Evolutionary conservation across 1,284 basidiomycete species (phyloP).

Genomic region (Inonotus obliquus): DNA sequence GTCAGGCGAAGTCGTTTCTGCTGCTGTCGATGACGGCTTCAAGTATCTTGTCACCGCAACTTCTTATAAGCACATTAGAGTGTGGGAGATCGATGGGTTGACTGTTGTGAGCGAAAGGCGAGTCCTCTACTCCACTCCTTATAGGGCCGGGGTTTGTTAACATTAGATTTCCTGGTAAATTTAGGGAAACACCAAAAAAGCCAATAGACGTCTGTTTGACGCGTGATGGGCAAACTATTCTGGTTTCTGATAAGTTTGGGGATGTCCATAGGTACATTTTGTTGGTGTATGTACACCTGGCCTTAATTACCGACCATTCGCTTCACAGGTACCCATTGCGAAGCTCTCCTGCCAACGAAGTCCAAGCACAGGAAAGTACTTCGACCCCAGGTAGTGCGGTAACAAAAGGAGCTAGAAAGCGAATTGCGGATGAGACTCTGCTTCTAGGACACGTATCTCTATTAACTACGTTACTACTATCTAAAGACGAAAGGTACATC

Average conservation of each 20-base stretch:
- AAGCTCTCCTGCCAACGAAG: neutral
- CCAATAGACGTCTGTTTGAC: slow-evolving; percentile 64
- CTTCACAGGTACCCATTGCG: slow-evolving; percentile 46
- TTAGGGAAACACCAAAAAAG: slow-evolving; percentile 72
- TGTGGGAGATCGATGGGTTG: slow-evolving; percentile 63
- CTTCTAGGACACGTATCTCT: slow-evolving; percentile 85
- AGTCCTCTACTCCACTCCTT: slow-evolving; percentile 22
- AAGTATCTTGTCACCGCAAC: slow-evolving; percentile 58
- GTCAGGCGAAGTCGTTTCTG: slow-evolving; percentile 57
- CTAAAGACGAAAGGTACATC: slow-evolving; percentile 64
- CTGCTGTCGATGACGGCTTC: slow-evolving; percentile 45
- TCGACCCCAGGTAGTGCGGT: neutral
- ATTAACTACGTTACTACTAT: slow-evolving; percentile 68
- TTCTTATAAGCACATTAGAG: slow-evolving; percentile 76
- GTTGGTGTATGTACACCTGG: neutral
- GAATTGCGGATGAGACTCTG: slow-evolving; percentile 54
- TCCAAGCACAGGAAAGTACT: neutral
- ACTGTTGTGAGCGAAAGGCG: slow-evolving; percentile 60
- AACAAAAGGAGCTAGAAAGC: slow-evolving; percentile 19
- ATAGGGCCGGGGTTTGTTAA: neutral
- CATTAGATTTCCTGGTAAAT: slow-evolving; percentile 19
- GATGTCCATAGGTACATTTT: slow-evolving; percentile 69
- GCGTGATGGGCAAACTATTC: slow-evolving; percentile 50
- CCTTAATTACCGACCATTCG: neutral
- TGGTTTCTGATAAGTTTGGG: slow-evolving; percentile 83